Evolutionary conservation across 2,329 filamentous ascomycete species (phyloP).

Genomic region (Nigrospora osmanthi): DNA sequence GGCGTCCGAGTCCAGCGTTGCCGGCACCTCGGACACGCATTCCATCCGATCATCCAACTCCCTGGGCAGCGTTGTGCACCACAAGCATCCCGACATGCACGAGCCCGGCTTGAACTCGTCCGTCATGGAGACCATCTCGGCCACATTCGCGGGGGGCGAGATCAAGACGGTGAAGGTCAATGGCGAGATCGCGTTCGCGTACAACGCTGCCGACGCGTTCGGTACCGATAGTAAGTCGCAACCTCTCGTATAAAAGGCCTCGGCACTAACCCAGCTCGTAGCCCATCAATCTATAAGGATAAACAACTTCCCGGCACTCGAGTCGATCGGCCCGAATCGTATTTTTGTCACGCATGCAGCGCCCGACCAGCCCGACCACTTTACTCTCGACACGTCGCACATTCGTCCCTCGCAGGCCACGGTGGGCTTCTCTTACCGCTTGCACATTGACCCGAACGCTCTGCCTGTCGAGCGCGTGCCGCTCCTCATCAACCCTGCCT

Average conservation of each 20-base stretch:
- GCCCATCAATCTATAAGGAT: slow-evolving; percentile 65
- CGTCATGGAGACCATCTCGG: slow-evolving; percentile 85
- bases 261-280: slow-evolving; percentile 24
- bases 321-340: slow-evolving; percentile 89
- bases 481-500: slow-evolving; percentile 63
- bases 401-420: slow-evolving; percentile 57
- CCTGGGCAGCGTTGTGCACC: slow-evolving; percentile 58
- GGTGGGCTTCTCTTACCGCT: slow-evolving; percentile 86
- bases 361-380: slow-evolving; percentile 66
- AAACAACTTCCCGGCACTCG: slow-evolving; percentile 80
- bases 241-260: slow-evolving; percentile 9
- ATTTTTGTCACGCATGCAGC: slow-evolving; percentile 71
- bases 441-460: slow-evolving; percentile 58
- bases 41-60: slow-evolving; percentile 88
- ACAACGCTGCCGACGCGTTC: slow-evolving; percentile 51
- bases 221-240: slow-evolving; percentile 38
- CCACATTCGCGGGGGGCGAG: slow-evolving; percentile 67
- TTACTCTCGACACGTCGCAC: slow-evolving; percentile 64
- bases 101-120: slow-evolving; percentile 78
- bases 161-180: slow-evolving; percentile 67
- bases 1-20: slow-evolving; percentile 54
- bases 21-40: slow-evolving; percentile 69
- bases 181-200: slow-evolving; percentile 84
- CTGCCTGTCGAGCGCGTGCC: slow-evolving; percentile 54
- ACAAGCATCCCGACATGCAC: slow-evolving; percentile 75